Conservation (phyloP, 2,329 filamentous ascomycete genomes). For the Sporothrix curviconia region DNA sequence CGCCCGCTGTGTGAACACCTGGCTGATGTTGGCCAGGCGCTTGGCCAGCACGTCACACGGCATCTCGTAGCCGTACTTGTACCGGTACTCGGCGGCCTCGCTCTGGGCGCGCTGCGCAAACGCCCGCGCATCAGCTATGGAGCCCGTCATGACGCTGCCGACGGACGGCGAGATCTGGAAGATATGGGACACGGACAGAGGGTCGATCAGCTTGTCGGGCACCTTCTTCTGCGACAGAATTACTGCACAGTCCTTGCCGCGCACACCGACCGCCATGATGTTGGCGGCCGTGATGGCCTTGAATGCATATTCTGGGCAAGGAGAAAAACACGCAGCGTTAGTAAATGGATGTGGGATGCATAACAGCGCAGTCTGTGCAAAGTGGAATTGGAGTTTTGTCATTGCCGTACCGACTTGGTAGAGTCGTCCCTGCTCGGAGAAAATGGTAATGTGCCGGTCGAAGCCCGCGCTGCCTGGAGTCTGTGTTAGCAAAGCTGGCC, state of each 20-base stretch:
- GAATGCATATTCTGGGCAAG: conserved; percentile 94
- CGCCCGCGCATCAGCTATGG: conserved; percentile 92
- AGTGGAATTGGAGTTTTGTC: too few relatives aligned
- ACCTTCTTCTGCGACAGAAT: conserved; percentile 99
- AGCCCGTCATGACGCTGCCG: conserved; percentile 96
- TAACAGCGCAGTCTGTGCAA: too few relatives aligned
- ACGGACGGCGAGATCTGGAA: conserved; percentile 95
- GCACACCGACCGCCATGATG: conserved; percentile 94
- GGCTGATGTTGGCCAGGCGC: conserved; percentile 96
- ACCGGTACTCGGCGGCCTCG: conserved; percentile 95
- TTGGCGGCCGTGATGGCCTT: conserved; percentile 99
- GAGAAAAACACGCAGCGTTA: not conserved
- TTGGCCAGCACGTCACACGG: conserved; percentile 95
- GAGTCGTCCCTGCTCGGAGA: conserved; percentile 94
- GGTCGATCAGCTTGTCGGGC: conserved; percentile 98
- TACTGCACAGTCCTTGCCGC: conserved; percentile 95
- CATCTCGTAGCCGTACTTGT: conserved; percentile 99
- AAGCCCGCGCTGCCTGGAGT: conserved; percentile 73
- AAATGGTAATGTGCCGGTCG: conserved; percentile 99
- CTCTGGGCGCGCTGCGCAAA: conserved; percentile 88
- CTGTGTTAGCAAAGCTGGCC: not conserved
- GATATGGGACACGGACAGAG: conserved; percentile 92
- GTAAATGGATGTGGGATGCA: too few relatives aligned
- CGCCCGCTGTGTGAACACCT: conserved; percentile 96
- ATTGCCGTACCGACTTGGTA: conserved; percentile 92